Evolutionary conservation across 345 rosid genomes (phyloP).

Genomic region (Lumnitzera racemosa): DNA sequence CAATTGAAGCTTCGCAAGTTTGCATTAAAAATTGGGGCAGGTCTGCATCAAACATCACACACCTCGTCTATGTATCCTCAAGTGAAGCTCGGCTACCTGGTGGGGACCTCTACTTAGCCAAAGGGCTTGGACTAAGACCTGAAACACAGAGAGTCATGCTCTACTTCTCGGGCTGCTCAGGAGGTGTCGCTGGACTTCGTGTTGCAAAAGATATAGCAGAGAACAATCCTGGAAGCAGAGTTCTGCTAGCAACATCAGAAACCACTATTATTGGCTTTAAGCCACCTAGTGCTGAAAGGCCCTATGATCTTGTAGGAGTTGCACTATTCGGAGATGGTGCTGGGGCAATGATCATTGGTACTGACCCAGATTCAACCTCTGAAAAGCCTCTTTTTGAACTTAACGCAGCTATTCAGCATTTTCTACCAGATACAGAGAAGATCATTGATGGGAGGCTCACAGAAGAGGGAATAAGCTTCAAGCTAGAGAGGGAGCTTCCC

Average conservation of each 20-base stretch:
- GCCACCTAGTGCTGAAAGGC: slow-evolving; percentile 80
- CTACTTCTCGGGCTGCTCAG: slow-evolving; percentile 87
- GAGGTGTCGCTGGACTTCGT: slow-evolving; percentile 90
- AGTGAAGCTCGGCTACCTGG: slow-evolving; percentile 94
- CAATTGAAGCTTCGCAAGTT: slow-evolving; percentile 66
- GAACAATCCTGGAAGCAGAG: slow-evolving; percentile 85
- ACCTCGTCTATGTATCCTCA: slow-evolving; percentile 92
- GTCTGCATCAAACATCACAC: slow-evolving; percentile 68
- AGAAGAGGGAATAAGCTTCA: slow-evolving; percentile 89
- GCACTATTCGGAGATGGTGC: slow-evolving; percentile 96
- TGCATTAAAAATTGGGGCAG: slow-evolving; percentile 89
- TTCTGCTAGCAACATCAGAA: slow-evolving; percentile 81
- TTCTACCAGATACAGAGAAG: slow-evolving; percentile 73
- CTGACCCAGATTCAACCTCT: slow-evolving; percentile 39
- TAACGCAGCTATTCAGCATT: slow-evolving; percentile 73
- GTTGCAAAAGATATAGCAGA: slow-evolving; percentile 94
- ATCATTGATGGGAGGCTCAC: slow-evolving; percentile 80
- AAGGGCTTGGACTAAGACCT: slow-evolving; percentile 70
- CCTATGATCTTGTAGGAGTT: slow-evolving; percentile 94
- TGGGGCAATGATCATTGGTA: slow-evolving; percentile 73
- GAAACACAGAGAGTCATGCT: slow-evolving; percentile 77
- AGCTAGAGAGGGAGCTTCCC: slow-evolving; percentile 82
- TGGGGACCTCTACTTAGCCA: slow-evolving; percentile 80
- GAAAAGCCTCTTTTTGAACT: slow-evolving; percentile 91
- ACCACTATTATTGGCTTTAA: slow-evolving; percentile 91